phyloP scores from a whole-genome alignment of 768 basidiomycete species.

The Amanita pseudoporphyria region DNA sequence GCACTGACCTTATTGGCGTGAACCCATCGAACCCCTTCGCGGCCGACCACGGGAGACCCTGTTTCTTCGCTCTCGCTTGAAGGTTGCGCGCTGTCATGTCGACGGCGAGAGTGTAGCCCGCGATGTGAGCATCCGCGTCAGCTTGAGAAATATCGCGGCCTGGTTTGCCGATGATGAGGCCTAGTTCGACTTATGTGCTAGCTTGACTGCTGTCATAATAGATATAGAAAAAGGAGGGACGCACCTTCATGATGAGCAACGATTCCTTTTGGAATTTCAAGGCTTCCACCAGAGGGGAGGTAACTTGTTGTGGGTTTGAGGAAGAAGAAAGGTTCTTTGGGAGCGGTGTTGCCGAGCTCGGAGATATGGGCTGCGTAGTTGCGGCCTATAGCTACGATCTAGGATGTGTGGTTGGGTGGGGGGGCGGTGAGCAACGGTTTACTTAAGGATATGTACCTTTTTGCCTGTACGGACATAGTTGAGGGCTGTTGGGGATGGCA shows the following conservation, averaged over 20 bases:
- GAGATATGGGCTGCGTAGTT: slow-evolving; percentile 90
- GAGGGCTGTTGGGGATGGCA: not conserved
- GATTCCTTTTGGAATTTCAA: slow-evolving; percentile 86
- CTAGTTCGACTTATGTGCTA: slow-evolving; percentile 99
- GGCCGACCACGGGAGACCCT: slow-evolving; percentile 94
- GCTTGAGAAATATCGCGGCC: slow-evolving; percentile 75
- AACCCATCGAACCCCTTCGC: slow-evolving; percentile 98
- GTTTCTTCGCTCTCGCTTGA: slow-evolving; percentile 87
- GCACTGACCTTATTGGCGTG: slow-evolving; percentile 78
- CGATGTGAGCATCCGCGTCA: slow-evolving; percentile 69
- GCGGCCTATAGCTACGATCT: slow-evolving; percentile 95
- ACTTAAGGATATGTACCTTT: not conserved
- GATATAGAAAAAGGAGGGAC: slow-evolving; percentile 2
- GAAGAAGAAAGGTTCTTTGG: slow-evolving; percentile 98
- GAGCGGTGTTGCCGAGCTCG: slow-evolving; percentile 82
- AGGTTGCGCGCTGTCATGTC: slow-evolving; percentile 97
- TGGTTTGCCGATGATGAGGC: slow-evolving; percentile 85
- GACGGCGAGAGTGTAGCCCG: slow-evolving; percentile 91
- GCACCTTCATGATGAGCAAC: slow-evolving; percentile 90
- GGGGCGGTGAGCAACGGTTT: too few relatives aligned
- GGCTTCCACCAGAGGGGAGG: slow-evolving; percentile 58
- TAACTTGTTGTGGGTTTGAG: slow-evolving; percentile 94
- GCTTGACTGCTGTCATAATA: too few relatives aligned
- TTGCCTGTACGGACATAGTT: slow-evolving; percentile 2
- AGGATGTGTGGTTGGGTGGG: not conserved